A percentile compares a stretch with the other conserved stretches of the same genome.
phyloP scores from a whole-genome alignment of 768 basidiomycete genomes.

The Lentinula edodes region DNA sequence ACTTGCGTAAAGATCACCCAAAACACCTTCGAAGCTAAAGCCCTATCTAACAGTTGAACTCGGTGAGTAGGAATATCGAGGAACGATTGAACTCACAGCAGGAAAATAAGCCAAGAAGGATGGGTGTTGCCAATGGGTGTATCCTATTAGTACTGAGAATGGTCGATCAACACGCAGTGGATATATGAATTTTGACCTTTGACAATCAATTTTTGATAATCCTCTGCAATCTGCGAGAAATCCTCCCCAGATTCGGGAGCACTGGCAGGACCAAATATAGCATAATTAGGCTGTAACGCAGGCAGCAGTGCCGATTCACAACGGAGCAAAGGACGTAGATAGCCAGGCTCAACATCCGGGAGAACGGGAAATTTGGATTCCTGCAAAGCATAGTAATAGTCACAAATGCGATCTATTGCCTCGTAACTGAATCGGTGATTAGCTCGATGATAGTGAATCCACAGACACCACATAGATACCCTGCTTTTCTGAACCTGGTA shows the following conservation, averaged over 20 bases:
- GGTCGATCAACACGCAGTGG: neutral
- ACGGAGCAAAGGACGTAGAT: conserved; percentile 64
- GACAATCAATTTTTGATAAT: conserved; percentile 77
- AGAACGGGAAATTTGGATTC: conserved; percentile 3
- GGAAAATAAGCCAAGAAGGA: conserved; percentile 90
- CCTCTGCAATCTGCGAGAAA: conserved; percentile 65
- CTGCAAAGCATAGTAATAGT: conserved; percentile 69
- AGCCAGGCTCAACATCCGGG: conserved; percentile 71
- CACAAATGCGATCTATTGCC: conserved; percentile 86
- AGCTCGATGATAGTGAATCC: neutral
- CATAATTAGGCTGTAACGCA: neutral
- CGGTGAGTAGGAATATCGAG: conserved; percentile 35
- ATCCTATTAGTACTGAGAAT: conserved; percentile 34
- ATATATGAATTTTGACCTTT: conserved; percentile 47
- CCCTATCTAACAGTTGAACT: conserved; percentile 19
- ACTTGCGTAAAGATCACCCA: conserved; percentile 78
- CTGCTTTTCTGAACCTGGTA: conserved; percentile 69
- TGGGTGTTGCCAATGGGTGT: conserved; percentile 91
- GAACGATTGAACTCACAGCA: conserved; percentile 26
- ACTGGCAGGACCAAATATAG: conserved; percentile 24
- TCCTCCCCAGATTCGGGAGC: conserved; percentile 71
- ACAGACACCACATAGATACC: neutral
- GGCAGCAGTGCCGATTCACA: conserved; percentile 8
- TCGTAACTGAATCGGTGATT: conserved; percentile 43
- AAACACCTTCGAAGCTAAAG: conserved; percentile 52